phyloP scores from a whole-genome alignment of 225 moss, liverwort and hornwort species.

The Physcomitrium patens region DNA sequence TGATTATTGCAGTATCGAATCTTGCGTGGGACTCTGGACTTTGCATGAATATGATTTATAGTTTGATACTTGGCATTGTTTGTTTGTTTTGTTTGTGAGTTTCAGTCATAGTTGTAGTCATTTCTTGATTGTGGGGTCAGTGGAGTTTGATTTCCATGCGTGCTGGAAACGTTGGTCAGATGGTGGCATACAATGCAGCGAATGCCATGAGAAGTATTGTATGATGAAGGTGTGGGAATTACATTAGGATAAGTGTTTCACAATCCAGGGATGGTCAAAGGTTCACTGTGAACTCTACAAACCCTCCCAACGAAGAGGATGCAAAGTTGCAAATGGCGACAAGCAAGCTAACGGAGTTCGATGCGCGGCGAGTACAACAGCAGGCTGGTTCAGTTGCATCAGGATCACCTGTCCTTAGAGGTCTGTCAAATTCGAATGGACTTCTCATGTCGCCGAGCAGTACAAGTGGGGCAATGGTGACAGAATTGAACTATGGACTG shows the following conservation, averaged over 20 bases:
- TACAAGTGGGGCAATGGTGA: slow-evolving; percentile 66
- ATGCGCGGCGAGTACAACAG: slow-evolving; percentile 59
- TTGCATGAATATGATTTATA: not conserved
- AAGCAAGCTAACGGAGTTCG: slow-evolving; percentile 34
- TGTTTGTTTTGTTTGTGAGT: no score
- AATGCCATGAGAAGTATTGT: not conserved
- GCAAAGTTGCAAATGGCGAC: slow-evolving; percentile 64
- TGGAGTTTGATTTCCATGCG: not conserved
- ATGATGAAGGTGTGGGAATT: not conserved
- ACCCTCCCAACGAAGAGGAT: slow-evolving; percentile 59
- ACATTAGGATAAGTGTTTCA: not conserved
- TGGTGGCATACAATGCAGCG: not conserved
- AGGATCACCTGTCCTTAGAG: slow-evolving; percentile 62
- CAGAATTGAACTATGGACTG: slow-evolving; percentile 73
- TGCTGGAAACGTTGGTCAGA: not conserved
- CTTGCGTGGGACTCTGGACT: not conserved
- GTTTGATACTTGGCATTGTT: not conserved
- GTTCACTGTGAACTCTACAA: slow-evolving; percentile 43
- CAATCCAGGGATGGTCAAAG: slow-evolving; percentile 74
- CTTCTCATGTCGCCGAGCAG: slow-evolving; percentile 60
- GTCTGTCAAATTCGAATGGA: slow-evolving; percentile 64
- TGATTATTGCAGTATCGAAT: not conserved
- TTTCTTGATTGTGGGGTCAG: no score
- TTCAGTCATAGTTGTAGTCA: not conserved
- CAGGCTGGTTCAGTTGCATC: slow-evolving; percentile 56